Evolutionary conservation across 495 filamentous ascomycete genomes (phyloP).

Genomic region (Geoglossum glabrum): DNA sequence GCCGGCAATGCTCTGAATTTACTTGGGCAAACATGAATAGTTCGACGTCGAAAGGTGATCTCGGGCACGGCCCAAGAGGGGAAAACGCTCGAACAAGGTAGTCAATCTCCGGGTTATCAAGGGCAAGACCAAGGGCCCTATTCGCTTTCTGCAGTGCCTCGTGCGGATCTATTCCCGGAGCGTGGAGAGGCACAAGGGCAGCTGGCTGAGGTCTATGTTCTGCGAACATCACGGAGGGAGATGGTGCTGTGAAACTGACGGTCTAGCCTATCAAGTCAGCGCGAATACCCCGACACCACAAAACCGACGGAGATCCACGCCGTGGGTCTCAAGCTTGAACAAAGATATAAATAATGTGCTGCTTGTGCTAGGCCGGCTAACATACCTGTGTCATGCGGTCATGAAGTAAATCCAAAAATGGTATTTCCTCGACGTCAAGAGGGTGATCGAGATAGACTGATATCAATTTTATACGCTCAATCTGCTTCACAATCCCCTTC

Average conservation of each 20-base stretch:
- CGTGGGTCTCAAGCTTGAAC: no score
- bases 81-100: slow-evolving; percentile 75
- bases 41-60: slow-evolving; percentile 74
- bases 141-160: slow-evolving; percentile 67
- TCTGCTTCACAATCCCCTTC: slow-evolving; percentile 47
- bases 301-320: neutral
- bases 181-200: slow-evolving; percentile 49
- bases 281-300: neutral
- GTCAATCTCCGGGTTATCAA: slow-evolving; percentile 81
- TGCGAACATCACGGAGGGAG: slow-evolving; percentile 56
- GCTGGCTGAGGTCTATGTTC: slow-evolving; percentile 50
- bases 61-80: slow-evolving; percentile 41
- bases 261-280: slow-evolving; percentile 24
- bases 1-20: slow-evolving; percentile 60
- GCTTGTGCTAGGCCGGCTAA: neutral
- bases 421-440: slow-evolving; percentile 26
- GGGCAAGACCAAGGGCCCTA: slow-evolving; percentile 55
- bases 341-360: no score
- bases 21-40: slow-evolving; percentile 99
- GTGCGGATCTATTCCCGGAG: slow-evolving; percentile 36
- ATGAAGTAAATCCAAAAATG: slow-evolving; percentile 52
- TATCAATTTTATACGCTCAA: slow-evolving; percentile 68
- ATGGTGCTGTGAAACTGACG: slow-evolving; percentile 41
- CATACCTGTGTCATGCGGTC: slow-evolving; percentile 63
- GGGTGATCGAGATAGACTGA: slow-evolving; percentile 37